Percentiles rank a stretch among this genome's conserved stretches.
phyloP scores from a whole-genome alignment of 495 filamentous ascomycete species.

The Eremomyces bilateralis region DNA sequence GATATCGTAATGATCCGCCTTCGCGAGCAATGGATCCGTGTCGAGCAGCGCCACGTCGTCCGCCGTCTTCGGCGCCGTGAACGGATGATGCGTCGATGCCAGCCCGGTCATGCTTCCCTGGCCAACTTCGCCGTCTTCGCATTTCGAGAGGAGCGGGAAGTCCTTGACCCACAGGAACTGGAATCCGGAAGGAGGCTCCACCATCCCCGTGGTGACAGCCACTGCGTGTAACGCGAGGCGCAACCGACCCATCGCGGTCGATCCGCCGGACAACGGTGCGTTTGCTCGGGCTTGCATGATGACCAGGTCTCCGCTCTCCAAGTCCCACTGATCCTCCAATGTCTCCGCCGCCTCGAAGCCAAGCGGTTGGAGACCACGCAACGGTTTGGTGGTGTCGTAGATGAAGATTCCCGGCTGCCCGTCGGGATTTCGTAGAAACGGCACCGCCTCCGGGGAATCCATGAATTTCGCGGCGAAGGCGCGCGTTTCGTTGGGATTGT shows the following conservation, averaged over 20 bases:
- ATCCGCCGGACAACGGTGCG: slow-evolving; percentile 38
- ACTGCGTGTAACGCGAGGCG: slow-evolving; percentile 46
- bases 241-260: slow-evolving; percentile 58
- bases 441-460: slow-evolving; percentile 34
- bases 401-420: slow-evolving; percentile 60
- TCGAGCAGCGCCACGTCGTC: slow-evolving; percentile 55
- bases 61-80: slow-evolving; percentile 61
- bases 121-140: slow-evolving; percentile 41
- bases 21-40: slow-evolving; percentile 45
- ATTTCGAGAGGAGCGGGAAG: slow-evolving; percentile 78
- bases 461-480: slow-evolving; percentile 49
- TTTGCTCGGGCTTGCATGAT: slow-evolving; percentile 57
- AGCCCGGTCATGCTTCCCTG: slow-evolving; percentile 65
- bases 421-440: slow-evolving; percentile 40
- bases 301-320: slow-evolving; percentile 51
- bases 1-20: slow-evolving; percentile 78
- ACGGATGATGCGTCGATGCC: slow-evolving; percentile 83
- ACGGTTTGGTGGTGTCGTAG: slow-evolving; percentile 42
- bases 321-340: slow-evolving; percentile 28
- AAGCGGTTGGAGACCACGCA: slow-evolving; percentile 47
- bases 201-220: slow-evolving; percentile 35
- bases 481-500: slow-evolving; percentile 25
- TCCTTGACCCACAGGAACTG: slow-evolving; percentile 64
- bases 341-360: slow-evolving; percentile 50
- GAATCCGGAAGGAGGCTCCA: slow-evolving; percentile 32